phyloP scores from a whole-genome alignment of 108 stramenopile genomes.

The Conticribra weissflogii region DNA sequence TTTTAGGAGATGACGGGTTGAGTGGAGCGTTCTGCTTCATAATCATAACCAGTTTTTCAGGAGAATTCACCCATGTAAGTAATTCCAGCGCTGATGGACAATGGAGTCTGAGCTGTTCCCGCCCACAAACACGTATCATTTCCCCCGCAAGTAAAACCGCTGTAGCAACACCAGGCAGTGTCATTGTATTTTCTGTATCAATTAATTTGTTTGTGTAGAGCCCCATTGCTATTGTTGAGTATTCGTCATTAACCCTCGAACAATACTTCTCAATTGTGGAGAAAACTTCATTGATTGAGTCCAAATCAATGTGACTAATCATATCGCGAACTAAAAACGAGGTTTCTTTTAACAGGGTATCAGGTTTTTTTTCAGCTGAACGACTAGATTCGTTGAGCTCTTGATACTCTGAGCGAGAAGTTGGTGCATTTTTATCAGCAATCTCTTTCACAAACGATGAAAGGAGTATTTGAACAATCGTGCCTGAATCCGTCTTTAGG shows the following conservation, averaged over 20 bases:
- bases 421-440: neutral
- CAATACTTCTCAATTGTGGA: constrained; percentile 19
- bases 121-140: constrained; percentile 11
- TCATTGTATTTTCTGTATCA: neutral
- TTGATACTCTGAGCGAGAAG: too few species aligned
- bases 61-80: constrained; percentile 21
- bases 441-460: neutral
- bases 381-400: neutral
- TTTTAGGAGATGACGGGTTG: too few species aligned
- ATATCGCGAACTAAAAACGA: constrained; percentile 13
- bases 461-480: neutral
- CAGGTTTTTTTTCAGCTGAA: neutral
- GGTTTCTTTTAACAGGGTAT: constrained; percentile 8
- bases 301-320: constrained; percentile 5
- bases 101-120: neutral
- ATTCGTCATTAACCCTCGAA: constrained; percentile 20
- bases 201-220: neutral
- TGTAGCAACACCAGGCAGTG: constrained; percentile 24
- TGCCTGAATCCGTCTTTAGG: constrained; percentile 16
- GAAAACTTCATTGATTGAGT: constrained; percentile 2
- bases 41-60: neutral
- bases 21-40: too few species aligned
- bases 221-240: constrained; percentile 8
- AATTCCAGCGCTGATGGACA: constrained; percentile 33
- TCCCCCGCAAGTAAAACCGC: constrained; percentile 5